These are phyloP conservation scores for Colletotrichum viniferum DNA, from an alignment of 2,329 filamentous ascomycete genomes.

Conservation along the genomic window DNA sequence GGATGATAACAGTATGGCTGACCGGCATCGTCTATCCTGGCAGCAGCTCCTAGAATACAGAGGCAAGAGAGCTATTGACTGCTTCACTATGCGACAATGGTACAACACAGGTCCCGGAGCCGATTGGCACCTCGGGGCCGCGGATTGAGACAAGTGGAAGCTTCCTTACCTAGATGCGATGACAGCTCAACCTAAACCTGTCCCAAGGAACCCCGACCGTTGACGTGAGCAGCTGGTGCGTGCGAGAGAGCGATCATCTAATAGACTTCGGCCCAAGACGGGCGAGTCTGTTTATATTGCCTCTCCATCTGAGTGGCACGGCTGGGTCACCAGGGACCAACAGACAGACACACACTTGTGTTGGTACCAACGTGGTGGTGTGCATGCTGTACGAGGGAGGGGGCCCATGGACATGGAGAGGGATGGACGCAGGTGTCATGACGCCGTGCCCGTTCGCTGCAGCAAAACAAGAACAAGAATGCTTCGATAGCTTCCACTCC, in stretches of 20 bases:
- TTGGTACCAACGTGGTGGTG: neutral
- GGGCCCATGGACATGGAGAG: neutral
- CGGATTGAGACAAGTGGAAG: neutral
- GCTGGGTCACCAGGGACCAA: neutral
- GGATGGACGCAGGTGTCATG: neutral
- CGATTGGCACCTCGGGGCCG: neutral
- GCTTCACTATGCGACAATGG: neutral
- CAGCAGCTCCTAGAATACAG: neutral
- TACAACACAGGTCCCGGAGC: neutral
- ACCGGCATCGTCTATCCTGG: neutral
- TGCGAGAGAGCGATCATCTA: neutral
- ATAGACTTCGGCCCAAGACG: neutral
- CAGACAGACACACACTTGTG: neutral
- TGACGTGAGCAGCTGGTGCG: constrained; percentile 1
- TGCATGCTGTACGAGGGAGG: neutral
- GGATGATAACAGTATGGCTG: neutral
- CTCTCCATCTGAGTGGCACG: neutral
- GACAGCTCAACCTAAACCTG: neutral
- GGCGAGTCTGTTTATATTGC: constrained; percentile 12
- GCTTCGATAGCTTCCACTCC: constrained; percentile 5
- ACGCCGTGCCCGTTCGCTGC: neutral
- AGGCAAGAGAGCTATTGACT: neutral
- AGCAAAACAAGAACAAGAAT: neutral
- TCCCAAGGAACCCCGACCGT: neutral
- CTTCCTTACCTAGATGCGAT: neutral